phyloP scores from a whole-genome alignment of 1,284 basidiomycete species.

The Boletus smithii region DNA sequence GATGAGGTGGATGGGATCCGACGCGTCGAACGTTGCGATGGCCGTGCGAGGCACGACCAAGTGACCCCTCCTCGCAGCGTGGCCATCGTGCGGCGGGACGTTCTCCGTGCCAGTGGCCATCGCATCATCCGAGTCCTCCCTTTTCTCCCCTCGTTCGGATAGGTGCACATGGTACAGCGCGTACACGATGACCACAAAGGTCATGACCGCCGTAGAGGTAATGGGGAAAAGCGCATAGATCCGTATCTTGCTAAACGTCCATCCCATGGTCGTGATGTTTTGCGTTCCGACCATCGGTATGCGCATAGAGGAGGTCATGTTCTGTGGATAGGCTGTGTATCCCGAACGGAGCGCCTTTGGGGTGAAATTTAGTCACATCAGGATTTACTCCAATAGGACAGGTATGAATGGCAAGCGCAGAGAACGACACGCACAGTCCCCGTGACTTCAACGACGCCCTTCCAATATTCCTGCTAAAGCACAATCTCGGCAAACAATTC shows the following conservation, averaged over 20 bases:
- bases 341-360: conserved; percentile 8
- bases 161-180: not conserved
- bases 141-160: not conserved
- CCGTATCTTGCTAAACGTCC: not conserved
- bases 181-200: not conserved
- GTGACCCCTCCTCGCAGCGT: not conserved
- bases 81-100: not conserved
- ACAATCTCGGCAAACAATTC: not conserved
- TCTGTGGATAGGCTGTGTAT: conserved; percentile 3
- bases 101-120: too few species aligned
- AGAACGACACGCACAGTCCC: conserved; percentile 2
- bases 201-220: not conserved
- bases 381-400: too few species aligned
- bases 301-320: not conserved
- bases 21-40: not conserved
- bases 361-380: too few species aligned
- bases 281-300: conserved; percentile 1
- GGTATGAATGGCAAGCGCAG: not conserved
- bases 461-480: conserved; percentile 7
- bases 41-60: not conserved
- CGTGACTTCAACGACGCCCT: not conserved
- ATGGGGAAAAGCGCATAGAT: conserved; percentile 7
- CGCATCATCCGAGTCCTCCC: too few species aligned
- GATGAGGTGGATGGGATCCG: not conserved
- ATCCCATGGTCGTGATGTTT: conserved; percentile 5